Evolutionary conservation across 164 flowering plant species (phyloP), one percentile per base, ranked within the genome.

Genomic region (Chloranthus sessilifolius): DNA sequence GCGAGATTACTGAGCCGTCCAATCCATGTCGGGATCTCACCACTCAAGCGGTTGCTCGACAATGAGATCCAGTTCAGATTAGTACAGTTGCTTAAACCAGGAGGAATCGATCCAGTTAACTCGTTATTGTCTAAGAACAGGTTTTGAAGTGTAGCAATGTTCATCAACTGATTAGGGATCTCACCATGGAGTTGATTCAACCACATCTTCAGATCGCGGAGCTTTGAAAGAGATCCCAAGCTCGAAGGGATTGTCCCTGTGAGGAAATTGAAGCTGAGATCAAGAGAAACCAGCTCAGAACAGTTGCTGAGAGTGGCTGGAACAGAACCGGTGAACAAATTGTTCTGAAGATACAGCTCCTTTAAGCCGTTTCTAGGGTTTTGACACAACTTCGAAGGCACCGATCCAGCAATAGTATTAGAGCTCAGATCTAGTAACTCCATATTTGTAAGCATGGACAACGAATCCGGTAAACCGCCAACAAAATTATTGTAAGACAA

Each of bases 51-150:
- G 53, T 94, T 94, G 63, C 85, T 81, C 1, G 99, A 94, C 64
- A 94, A 44, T 3, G 99, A 86, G 66, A 94, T 80, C 99, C 99
- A 89, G 54, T 79, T 84, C 72, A 94, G 60, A n/a, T 63, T 71
- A 28, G 80, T 71, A 68, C 95, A 87, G 45, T 85, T 89, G 67
- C 87, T 72, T 23, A 94, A 61, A 23, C 81, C 82, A 9, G 82
- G 49, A 15, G 99, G 99, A 19, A 94, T 77, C 0, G 62, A 28
- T 2, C 99, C 99, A 0, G 74, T 70, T 59, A 94, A 59, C 42
- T 58, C 64, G 56, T 94, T 94, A 68, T 84, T 83, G 67, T 94
- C 99, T n/a, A 94, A 77, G 41, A 94, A 79, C 68, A 92, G 48
- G 62, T 81, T 92, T 54, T 86, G 92, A 0, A 92, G 73, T 14